These are phyloP conservation scores for Dendrobium officinale DNA, from an alignment of 106 monocot species.

Conservation along the genomic window DNA sequence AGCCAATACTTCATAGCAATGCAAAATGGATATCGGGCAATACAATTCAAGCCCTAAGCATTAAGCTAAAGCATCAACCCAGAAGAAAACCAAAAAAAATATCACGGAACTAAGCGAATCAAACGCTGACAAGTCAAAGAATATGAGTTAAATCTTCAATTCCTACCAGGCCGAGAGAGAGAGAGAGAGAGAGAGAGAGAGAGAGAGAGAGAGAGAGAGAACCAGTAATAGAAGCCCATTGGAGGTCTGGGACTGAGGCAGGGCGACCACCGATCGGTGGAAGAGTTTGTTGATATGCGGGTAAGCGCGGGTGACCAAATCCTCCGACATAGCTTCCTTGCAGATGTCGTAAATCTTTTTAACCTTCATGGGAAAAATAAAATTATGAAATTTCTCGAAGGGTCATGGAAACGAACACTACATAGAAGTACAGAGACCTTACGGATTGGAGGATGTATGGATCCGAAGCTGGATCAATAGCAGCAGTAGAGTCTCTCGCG, in stretches of 20 bases:
- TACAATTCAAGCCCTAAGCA: neutral
- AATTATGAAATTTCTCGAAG: neutral
- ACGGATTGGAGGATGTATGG: conserved; percentile 80
- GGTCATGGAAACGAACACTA: neutral
- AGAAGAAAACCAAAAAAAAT: neutral
- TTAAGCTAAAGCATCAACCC: neutral
- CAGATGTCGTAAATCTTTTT: conserved; percentile 71
- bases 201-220: neutral
- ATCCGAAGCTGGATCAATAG: conserved; percentile 67
- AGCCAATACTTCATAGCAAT: neutral
- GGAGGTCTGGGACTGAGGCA: conserved; percentile 55
- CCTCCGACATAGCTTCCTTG: conserved; percentile 62
- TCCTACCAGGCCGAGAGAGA: neutral
- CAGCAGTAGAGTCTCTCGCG: conserved; percentile 63
- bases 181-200: neutral
- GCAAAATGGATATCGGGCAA: neutral
- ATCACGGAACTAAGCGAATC: neutral
- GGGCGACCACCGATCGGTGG: conserved; percentile 53
- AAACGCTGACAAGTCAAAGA: neutral
- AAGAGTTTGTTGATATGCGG: conserved; percentile 86
- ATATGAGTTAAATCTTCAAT: neutral
- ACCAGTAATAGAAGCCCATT: conserved; percentile 70
- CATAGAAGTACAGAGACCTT: neutral
- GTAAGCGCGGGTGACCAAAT: conserved; percentile 70
- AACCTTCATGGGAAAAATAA: conserved; percentile 29